These are phyloP conservation scores for Mimosa bimucronata DNA, from an alignment of 306 rosid species.

Conservation along the genomic window DNA sequence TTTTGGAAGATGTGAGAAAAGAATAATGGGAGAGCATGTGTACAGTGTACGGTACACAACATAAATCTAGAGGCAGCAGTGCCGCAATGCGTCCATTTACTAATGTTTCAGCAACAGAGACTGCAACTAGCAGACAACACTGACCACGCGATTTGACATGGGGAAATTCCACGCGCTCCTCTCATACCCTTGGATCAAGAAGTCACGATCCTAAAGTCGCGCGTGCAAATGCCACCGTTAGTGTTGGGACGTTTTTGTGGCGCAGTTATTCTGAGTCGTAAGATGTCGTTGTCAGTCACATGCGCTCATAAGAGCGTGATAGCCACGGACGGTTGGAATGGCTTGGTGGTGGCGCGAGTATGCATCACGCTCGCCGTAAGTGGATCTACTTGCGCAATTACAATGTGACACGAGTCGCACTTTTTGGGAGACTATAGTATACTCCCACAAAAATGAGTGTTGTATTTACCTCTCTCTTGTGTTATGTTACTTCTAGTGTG, in stretches of 20 bases:
- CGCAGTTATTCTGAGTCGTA: neutral
- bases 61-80: neutral
- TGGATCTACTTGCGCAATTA: neutral
- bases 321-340: neutral
- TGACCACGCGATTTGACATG: neutral
- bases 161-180: neutral
- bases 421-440: neutral
- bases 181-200: neutral
- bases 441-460: too few relatives aligned
- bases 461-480: too few relatives aligned
- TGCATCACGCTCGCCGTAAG: neutral
- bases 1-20: neutral
- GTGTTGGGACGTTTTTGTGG: neutral
- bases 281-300: slow-evolving; percentile 1
- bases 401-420: neutral
- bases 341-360: neutral
- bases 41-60: neutral
- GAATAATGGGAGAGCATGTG: neutral
- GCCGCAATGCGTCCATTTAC: neutral
- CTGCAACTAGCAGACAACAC: neutral
- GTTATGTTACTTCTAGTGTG: too few relatives aligned
- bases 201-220: neutral
- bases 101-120: neutral
- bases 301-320: neutral
- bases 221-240: neutral